A percentile compares a stretch with the other conserved stretches of the same genome.
Evolutionary conservation across 305 asterid genomes (phyloP).

Genomic region (Salvia sclarea): DNA sequence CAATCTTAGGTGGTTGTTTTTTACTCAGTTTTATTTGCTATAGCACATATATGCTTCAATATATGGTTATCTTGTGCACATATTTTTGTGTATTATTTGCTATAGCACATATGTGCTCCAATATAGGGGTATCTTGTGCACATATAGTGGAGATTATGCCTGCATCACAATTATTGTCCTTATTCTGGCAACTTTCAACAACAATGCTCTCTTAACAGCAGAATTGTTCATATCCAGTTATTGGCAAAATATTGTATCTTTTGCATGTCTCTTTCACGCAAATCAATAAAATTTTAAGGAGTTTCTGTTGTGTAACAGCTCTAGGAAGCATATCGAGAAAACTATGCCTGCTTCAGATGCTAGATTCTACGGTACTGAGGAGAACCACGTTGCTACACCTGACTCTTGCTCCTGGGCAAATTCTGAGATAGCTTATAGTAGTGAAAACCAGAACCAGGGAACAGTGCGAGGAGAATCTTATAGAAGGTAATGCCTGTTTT

Average conservation of each 20-base stretch:
- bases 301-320: conserved; percentile 42
- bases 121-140: conserved; percentile 8
- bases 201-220: neutral
- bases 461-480: conserved; percentile 48
- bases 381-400: conserved; percentile 59
- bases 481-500: conserved; percentile 48
- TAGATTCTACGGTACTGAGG: conserved; percentile 45
- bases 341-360: conserved; percentile 41
- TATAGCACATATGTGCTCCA: neutral
- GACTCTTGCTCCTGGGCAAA: conserved; percentile 68
- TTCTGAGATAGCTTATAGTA: conserved; percentile 61
- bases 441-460: conserved; percentile 52
- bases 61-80: conserved; percentile 11
- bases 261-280: conserved; percentile 2
- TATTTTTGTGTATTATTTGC: conserved; percentile 21
- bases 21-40: conserved; percentile 18
- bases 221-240: conserved; percentile 16
- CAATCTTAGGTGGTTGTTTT: conserved; percentile 21
- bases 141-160: conserved; percentile 7
- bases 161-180: conserved; percentile 29
- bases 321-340: conserved; percentile 48
- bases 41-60: neutral
- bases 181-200: conserved; percentile 1
- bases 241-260: neutral
- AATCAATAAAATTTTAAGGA: neutral